phyloP scores from a whole-genome alignment of 2,329 filamentous ascomycete genomes.

The Ophiostoma montium region DNA sequence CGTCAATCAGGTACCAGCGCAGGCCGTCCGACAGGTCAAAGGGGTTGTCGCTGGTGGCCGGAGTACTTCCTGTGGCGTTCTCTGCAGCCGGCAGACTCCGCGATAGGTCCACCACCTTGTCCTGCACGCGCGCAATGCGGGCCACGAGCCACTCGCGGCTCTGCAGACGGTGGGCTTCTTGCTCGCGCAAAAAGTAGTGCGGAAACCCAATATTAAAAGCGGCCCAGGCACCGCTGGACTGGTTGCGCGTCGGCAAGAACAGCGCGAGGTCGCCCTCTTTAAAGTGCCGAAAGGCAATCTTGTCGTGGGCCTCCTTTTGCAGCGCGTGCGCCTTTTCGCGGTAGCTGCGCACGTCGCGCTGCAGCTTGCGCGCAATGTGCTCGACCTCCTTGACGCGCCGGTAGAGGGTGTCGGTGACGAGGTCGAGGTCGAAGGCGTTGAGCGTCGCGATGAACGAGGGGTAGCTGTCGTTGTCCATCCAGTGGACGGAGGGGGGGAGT shows the following conservation, averaged over 20 bases:
- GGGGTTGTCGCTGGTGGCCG: conserved; percentile 53
- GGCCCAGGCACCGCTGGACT: conserved; percentile 89
- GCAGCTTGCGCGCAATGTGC: conserved; percentile 82
- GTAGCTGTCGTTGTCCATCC: conserved; percentile 66
- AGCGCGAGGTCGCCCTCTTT: conserved; percentile 91
- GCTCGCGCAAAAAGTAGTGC: conserved; percentile 91
- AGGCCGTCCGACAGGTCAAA: conserved; percentile 92
- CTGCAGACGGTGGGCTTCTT: conserved; percentile 72
- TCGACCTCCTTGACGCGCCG: conserved; percentile 90
- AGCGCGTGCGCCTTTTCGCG: conserved; percentile 71
- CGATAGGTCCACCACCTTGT: conserved; percentile 83
- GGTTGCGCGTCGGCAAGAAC: conserved; percentile 88
- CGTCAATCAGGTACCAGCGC: conserved; percentile 92
- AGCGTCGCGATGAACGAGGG: conserved; percentile 58
- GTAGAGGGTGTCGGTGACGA: conserved; percentile 71
- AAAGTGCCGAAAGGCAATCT: conserved; percentile 91
- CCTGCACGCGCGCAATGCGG: conserved; percentile 79
- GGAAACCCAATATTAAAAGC: conserved; percentile 97
- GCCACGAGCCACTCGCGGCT: conserved; percentile 93
- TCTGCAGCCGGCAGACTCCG: conserved; percentile 45
- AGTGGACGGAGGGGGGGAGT: conserved; percentile 64
- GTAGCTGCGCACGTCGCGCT: conserved; percentile 74
- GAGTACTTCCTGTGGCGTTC: conserved; percentile 40
- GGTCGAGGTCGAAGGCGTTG: conserved; percentile 68
- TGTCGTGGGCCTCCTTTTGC: conserved; percentile 80